These are phyloP conservation scores for Apiospora rasikravindrae DNA, from an alignment of 2,329 filamentous ascomycete species.

Conservation along the genomic window DNA sequence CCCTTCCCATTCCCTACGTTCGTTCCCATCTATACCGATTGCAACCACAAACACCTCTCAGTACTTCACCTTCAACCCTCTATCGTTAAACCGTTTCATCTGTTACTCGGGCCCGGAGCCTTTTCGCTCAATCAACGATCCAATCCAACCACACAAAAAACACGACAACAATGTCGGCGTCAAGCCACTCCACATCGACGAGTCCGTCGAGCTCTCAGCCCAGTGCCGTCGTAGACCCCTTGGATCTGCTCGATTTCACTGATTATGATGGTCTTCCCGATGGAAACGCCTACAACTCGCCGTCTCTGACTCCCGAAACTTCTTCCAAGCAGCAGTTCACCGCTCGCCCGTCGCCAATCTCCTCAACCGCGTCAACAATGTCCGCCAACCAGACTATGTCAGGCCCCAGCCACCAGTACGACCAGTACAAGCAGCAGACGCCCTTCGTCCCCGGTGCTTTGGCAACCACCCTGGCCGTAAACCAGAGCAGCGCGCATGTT, in stretches of 20 bases:
- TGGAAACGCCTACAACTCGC: constrained; percentile 63
- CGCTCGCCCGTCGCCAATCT: constrained; percentile 56
- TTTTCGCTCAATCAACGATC: background rate
- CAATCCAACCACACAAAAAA: background rate
- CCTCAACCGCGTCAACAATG: constrained; percentile 59
- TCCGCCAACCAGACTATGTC: constrained; percentile 65
- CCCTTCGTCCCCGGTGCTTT: constrained; percentile 86
- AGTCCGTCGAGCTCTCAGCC: constrained; percentile 27
- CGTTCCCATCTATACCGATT: background rate
- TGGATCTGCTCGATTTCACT: constrained; percentile 66
- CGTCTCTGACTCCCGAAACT: constrained; percentile 61
- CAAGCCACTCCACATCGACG: constrained; percentile 31
- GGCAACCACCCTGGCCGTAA: constrained; percentile 79
- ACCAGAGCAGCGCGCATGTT: constrained; percentile 62
- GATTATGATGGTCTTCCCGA: constrained; percentile 67
- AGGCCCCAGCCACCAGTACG: constrained; percentile 92
- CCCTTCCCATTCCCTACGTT: background rate
- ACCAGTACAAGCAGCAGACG: constrained; percentile 93
- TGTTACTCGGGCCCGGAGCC: constrained; percentile 2
- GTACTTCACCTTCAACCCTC: background rate
- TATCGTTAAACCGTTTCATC: constrained; percentile 13
- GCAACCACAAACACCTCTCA: background rate
- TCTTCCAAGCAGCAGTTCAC: constrained; percentile 60
- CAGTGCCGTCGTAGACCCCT: constrained; percentile 48
- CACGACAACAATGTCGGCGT: constrained; percentile 25